Conservation (phyloP, 345 rosid genomes). For the Clarkia xantiana region DNA sequence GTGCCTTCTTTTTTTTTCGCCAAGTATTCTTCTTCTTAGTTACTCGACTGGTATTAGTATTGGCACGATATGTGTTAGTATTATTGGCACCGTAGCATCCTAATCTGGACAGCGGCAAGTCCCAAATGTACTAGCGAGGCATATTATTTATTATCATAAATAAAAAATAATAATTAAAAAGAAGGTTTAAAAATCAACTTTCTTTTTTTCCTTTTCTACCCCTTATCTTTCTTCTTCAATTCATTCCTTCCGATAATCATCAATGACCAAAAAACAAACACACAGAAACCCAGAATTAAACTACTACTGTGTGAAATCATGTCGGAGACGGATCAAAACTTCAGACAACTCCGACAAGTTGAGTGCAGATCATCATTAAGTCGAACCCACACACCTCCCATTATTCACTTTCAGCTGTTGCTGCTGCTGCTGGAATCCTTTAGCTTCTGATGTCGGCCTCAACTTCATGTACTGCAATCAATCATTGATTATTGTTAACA, state of each 20-base stretch:
- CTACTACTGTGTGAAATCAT: not conserved
- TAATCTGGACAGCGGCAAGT: not conserved
- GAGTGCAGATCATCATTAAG: not conserved
- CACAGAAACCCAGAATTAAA: not conserved
- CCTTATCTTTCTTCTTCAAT: not conserved
- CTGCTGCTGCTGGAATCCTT: not conserved
- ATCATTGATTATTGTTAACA: no score
- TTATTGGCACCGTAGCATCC: no score
- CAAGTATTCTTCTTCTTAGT: no score
- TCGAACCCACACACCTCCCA: slow-evolving; percentile 8
- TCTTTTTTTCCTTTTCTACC: not conserved
- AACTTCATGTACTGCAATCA: slow-evolving; percentile 17
- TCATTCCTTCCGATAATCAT: not conserved
- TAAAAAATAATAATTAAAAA: no score
- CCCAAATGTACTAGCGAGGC: not conserved
- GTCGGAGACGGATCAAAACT: not conserved
- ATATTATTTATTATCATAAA: no score
- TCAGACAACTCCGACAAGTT: slow-evolving; percentile 2
- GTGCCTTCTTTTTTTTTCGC: no score
- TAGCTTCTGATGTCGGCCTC: slow-evolving; percentile 2
- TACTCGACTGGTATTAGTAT: no score
- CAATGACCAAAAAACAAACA: no score
- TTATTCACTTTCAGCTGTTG: slow-evolving; percentile 5
- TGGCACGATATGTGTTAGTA: no score
- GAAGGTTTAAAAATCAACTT: not conserved